Evolutionary conservation across 441 rosid species (phyloP).

Genomic region (Aleurites moluccanus): DNA sequence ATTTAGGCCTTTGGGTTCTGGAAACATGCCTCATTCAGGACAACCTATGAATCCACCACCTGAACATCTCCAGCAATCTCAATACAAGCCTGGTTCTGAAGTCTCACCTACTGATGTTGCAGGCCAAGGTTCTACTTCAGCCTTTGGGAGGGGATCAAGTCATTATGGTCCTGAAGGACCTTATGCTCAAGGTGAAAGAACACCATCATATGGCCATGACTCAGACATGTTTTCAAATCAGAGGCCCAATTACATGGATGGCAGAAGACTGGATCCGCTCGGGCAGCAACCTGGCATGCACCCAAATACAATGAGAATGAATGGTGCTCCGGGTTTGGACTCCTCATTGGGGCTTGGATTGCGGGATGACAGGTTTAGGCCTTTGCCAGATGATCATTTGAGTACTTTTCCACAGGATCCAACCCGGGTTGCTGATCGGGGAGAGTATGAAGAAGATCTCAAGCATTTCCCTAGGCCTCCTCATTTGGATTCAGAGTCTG

Average conservation of each 20-base stretch:
- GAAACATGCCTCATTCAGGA: constrained; percentile 26
- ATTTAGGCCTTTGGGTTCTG: constrained; percentile 42
- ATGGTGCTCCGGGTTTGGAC: constrained; percentile 36
- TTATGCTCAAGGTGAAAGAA: constrained; percentile 30
- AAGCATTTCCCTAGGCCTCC: constrained; percentile 48
- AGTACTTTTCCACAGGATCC: constrained; percentile 40
- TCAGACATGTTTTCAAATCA: constrained; percentile 31
- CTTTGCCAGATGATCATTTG: constrained; percentile 40
- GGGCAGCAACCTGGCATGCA: constrained; percentile 33
- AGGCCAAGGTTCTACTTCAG: constrained; percentile 33
- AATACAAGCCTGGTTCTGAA: constrained; percentile 37
- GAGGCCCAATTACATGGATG: constrained; percentile 38
- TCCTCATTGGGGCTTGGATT: constrained; percentile 30
- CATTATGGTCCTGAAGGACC: constrained; percentile 41
- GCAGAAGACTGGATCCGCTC: constrained; percentile 34
- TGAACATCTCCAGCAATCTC: constrained; percentile 26
- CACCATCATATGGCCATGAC: constrained; percentile 30
- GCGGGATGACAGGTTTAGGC: constrained; percentile 38
- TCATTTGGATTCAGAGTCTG: constrained; percentile 39
- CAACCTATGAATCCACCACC: constrained; percentile 23
- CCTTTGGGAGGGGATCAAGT: constrained; percentile 40
- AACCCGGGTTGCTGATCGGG: constrained; percentile 33
- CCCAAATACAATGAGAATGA: constrained; percentile 36
- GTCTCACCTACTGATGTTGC: constrained; percentile 30
- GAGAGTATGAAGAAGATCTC: constrained; percentile 49